Evolutionary conservation across 1,284 basidiomycete species (phyloP).

Genomic region (Erythrobasidium hasegawianum): DNA sequence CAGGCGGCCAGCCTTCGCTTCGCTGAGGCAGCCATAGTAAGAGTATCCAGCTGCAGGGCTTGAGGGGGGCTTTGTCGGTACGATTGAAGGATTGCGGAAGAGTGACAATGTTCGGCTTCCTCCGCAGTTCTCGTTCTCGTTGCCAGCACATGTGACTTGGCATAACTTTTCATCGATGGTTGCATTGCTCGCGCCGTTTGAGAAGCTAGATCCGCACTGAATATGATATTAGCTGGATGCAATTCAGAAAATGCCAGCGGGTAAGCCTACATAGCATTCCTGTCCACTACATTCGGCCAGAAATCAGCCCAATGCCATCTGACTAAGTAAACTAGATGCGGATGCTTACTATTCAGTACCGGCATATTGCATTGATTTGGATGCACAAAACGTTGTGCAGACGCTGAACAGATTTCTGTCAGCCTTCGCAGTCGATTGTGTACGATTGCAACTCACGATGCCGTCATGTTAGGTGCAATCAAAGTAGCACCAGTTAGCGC

Average conservation of each 20-base stretch:
- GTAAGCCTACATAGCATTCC: conserved; percentile 18
- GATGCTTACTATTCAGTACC: conserved; percentile 31
- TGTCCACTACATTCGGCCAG: conserved; percentile 1
- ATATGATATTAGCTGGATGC: too few species aligned
- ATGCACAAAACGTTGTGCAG: conserved; percentile 32
- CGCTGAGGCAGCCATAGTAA: conserved; percentile 47
- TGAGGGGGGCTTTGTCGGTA: too few species aligned
- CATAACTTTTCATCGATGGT: conserved; percentile 9
- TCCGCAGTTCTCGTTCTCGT: conserved; percentile 29
- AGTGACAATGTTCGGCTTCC: conserved; percentile 18
- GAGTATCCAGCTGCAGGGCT: conserved; percentile 44
- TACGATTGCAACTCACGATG: conserved; percentile 8
- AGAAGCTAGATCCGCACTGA: conserved; percentile 19
- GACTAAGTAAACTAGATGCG: too few species aligned
- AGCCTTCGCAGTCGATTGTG: neutral
- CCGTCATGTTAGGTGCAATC: conserved; percentile 24
- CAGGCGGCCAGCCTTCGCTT: conserved; percentile 45
- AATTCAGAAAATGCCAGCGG: neutral
- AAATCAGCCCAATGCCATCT: too few species aligned
- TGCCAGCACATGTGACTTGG: conserved; percentile 11
- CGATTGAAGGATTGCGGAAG: conserved; percentile 18
- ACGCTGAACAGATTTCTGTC: conserved; percentile 1
- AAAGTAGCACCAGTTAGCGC: conserved; percentile 27
- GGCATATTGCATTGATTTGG: conserved; percentile 20
- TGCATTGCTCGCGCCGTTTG: conserved; percentile 22